Conservation (phyloP, 2,329 filamentous ascomycete genomes). For the Epichloe typhina region DNA sequence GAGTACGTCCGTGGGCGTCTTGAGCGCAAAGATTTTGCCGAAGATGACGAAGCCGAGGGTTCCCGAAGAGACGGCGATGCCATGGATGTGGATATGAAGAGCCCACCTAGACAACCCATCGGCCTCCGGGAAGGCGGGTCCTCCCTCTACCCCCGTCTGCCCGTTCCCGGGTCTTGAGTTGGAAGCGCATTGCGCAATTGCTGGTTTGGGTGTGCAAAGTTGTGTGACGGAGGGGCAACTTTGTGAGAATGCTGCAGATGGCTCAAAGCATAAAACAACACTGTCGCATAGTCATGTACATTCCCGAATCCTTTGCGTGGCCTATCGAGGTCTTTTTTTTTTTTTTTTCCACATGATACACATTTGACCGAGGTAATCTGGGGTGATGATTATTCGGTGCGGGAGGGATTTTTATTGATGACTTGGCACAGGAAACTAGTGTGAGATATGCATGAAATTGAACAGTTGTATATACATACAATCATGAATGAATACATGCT, state of each 20-base stretch:
- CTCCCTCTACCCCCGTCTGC: conserved; percentile 28
- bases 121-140: conserved; percentile 18
- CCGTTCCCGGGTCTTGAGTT: conserved; percentile 15
- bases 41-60: conserved; percentile 14
- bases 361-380: background rate
- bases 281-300: background rate
- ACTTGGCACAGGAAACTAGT: background rate
- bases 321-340: background rate
- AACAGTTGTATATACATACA: background rate
- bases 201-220: background rate
- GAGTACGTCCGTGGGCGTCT: conserved; percentile 44
- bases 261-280: background rate
- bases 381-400: background rate
- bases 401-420: background rate
- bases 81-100: conserved; percentile 25
- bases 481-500: background rate
- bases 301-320: background rate
- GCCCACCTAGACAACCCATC: conserved; percentile 13
- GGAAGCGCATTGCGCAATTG: background rate
- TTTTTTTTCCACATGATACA: background rate
- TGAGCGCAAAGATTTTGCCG: conserved; percentile 40
- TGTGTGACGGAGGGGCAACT: background rate
- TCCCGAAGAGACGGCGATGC: conserved; percentile 15
- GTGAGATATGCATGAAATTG: background rate
- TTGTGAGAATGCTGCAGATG: background rate